phyloP scores from a whole-genome alignment of 2,329 filamentous ascomycete species.

The Coniella lustricola region DNA sequence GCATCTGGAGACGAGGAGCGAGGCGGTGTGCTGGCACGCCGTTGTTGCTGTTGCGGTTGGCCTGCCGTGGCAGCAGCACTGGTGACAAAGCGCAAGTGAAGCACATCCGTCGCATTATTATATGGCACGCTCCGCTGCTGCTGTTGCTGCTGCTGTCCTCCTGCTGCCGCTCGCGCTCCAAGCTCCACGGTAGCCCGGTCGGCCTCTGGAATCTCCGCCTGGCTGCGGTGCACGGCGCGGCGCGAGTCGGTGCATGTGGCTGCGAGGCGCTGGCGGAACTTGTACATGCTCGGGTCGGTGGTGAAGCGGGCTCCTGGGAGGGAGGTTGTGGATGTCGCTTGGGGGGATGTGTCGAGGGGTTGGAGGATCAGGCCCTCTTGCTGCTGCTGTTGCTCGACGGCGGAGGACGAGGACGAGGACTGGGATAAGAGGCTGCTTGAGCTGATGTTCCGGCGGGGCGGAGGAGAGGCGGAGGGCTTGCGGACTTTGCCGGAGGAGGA shows the following conservation, averaged over 20 bases:
- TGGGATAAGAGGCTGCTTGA: no score
- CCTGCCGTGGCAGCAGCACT: no score
- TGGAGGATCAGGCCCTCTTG: constrained; percentile 3
- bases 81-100: constrained; percentile 12
- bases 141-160: no score
- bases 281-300: constrained; percentile 14
- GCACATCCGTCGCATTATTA: constrained; percentile 14
- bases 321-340: not conserved
- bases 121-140: no score
- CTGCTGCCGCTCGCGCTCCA: not conserved
- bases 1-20: not conserved
- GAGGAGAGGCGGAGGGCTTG: constrained; percentile 3
- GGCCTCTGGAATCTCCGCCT: not conserved
- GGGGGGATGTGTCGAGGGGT: constrained; percentile 1
- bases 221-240: not conserved
- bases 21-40: not conserved
- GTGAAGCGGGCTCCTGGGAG: not conserved
- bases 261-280: not conserved
- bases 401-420: not conserved
- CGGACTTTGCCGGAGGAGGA: constrained; percentile 5
- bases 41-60: not conserved
- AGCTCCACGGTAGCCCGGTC: not conserved
- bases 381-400: not conserved
- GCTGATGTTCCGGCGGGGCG: not conserved
- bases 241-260: constrained; percentile 9